Evolutionary conservation across 345 rosid species (phyloP).

Genomic region (Eucalyptus viminalis): DNA sequence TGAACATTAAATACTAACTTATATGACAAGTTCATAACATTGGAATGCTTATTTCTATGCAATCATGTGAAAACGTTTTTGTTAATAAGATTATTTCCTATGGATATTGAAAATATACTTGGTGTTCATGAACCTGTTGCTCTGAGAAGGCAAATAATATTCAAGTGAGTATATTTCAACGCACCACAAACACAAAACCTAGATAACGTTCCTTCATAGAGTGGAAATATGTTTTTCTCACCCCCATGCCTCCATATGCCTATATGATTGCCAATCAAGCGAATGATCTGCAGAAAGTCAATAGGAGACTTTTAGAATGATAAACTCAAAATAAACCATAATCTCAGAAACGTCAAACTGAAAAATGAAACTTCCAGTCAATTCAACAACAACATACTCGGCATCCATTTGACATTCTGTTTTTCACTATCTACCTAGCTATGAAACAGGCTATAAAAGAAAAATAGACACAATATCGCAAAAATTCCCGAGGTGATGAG

Average conservation of each 20-base stretch:
- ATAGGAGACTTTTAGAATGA: not conserved
- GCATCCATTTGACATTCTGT: not conserved
- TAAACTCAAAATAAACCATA: not conserved
- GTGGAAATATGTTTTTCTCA: conserved; percentile 57
- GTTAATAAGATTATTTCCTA: not conserved
- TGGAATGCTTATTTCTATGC: not conserved
- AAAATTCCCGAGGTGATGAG: not conserved
- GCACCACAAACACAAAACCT: conserved; percentile 86
- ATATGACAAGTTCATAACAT: not conserved
- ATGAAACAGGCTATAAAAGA: not conserved
- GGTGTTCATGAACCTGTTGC: not conserved
- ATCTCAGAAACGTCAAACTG: not conserved
- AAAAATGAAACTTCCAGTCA: not conserved
- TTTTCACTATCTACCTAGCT: not conserved
- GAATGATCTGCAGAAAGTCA: conserved; percentile 47
- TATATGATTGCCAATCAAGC: conserved; percentile 63
- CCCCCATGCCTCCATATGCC: conserved; percentile 83
- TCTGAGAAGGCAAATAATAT: not conserved
- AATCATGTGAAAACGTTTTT: not conserved
- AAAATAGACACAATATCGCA: not conserved
- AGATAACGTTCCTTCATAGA: conserved; percentile 45
- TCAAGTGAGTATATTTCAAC: not conserved
- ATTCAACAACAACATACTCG: not conserved
- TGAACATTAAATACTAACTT: not conserved
- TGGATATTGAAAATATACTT: not conserved